These are phyloP conservation scores for Solanum sitiens DNA, from an alignment of 257 asterid species.

Conservation along the genomic window DNA sequence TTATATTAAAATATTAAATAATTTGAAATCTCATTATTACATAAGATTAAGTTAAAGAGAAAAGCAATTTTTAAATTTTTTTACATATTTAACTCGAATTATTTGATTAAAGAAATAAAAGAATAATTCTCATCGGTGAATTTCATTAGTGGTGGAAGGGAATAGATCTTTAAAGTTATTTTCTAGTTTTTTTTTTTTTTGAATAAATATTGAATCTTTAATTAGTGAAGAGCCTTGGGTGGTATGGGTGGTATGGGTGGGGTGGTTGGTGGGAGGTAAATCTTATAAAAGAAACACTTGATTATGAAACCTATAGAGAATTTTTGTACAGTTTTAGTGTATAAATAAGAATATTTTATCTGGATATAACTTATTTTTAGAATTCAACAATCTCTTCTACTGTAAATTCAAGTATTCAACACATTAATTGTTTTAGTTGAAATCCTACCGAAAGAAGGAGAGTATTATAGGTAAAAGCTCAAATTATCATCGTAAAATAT, in stretches of 20 bases:
- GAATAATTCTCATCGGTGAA: background rate
- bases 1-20: background rate
- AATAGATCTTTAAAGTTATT: background rate
- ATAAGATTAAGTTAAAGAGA: background rate
- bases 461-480: background rate
- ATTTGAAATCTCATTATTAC: background rate
- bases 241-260: background rate
- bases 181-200: background rate
- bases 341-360: too few relatives aligned
- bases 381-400: background rate
- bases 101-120: background rate
- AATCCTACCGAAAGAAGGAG: background rate
- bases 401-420: too few relatives aligned
- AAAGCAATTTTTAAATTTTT: background rate
- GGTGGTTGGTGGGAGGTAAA: too few relatives aligned
- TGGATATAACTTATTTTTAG: background rate
- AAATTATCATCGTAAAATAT: background rate
- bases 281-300: too few relatives aligned
- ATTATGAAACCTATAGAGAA: too few relatives aligned
- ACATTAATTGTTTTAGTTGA: background rate
- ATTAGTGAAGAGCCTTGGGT: background rate
- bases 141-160: background rate
- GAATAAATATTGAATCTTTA: background rate
- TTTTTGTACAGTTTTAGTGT: too few relatives aligned
- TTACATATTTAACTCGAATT: background rate